Conservation (phyloP, 2,329 filamentous ascomycete species). For the Calonectria ilicicola region DNA sequence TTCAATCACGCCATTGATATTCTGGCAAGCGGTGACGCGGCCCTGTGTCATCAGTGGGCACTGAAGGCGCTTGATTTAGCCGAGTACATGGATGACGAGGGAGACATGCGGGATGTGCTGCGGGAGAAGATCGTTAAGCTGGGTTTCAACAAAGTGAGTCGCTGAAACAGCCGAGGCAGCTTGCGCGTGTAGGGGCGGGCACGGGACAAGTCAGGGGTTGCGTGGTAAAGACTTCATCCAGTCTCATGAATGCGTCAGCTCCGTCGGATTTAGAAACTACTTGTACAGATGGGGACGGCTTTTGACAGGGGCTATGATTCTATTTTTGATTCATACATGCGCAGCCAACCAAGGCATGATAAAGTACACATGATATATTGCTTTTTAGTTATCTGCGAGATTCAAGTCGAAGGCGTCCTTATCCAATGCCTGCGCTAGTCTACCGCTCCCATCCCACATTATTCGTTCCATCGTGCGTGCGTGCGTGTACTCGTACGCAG, state of each 20-base stretch:
- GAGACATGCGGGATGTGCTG: constrained; percentile 57
- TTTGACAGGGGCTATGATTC: neutral
- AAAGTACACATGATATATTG: neutral
- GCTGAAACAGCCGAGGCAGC: neutral
- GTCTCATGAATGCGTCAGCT: neutral
- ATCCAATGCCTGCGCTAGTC: neutral
- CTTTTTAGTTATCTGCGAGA: neutral
- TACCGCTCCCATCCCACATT: neutral
- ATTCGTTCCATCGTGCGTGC: neutral
- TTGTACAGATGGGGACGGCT: neutral
- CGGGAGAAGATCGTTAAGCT: constrained; percentile 59
- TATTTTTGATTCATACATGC: constrained; percentile 1
- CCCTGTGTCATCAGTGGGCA: constrained; percentile 70
- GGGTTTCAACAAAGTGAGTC: constrained; percentile 32
- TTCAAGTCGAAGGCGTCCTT: neutral
- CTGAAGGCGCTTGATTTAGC: constrained; percentile 72
- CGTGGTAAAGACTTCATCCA: neutral
- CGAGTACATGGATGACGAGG: constrained; percentile 67
- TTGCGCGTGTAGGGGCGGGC: neutral
- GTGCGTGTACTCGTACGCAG: neutral
- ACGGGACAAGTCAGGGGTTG: neutral
- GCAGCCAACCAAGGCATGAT: neutral
- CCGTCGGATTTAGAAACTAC: neutral
- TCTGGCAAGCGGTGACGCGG: constrained; percentile 67
- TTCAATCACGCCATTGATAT: constrained; percentile 80